phyloP scores from a whole-genome alignment of 2,329 filamentous ascomycete genomes.

The Alternaria consortialis region DNA sequence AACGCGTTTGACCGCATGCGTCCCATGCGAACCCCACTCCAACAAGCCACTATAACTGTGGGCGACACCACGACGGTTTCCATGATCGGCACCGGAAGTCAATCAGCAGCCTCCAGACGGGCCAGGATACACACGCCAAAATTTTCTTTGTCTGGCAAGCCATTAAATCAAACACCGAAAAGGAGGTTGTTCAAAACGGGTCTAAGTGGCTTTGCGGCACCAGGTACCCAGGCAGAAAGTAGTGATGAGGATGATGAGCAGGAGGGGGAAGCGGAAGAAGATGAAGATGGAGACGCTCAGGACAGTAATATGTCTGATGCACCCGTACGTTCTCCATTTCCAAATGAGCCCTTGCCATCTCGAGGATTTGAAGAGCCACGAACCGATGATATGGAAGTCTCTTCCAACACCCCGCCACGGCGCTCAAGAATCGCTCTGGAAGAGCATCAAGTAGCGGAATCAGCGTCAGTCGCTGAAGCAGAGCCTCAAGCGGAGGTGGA shows the following conservation, averaged over 20 bases:
- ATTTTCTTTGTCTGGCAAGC: slow-evolving; percentile 41
- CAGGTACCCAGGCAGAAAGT: slow-evolving; percentile 56
- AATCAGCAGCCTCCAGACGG: slow-evolving; percentile 58
- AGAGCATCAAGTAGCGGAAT: slow-evolving; percentile 8
- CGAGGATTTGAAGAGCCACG: slow-evolving; percentile 24
- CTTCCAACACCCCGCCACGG: slow-evolving; percentile 23
- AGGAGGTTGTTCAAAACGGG: slow-evolving; percentile 54
- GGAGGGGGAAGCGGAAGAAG: slow-evolving; percentile 19
- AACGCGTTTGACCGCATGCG: slow-evolving; percentile 73
- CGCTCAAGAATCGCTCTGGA: slow-evolving; percentile 7
- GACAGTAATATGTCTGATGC: slow-evolving; percentile 28
- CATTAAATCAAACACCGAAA: slow-evolving; percentile 40
- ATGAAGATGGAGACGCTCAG: slow-evolving; percentile 28
- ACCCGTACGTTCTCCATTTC: slow-evolving; percentile 27
- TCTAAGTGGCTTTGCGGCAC: slow-evolving; percentile 64
- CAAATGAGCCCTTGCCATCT: slow-evolving; percentile 14
- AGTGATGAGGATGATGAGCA: slow-evolving; percentile 39
- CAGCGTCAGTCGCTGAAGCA: slow-evolving; percentile 11
- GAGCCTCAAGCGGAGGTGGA: slow-evolving; percentile 13
- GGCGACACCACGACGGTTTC: slow-evolving; percentile 73
- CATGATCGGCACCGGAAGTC: slow-evolving; percentile 64
- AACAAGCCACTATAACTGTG: slow-evolving; percentile 78
- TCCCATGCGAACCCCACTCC: slow-evolving; percentile 67
- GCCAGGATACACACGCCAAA: slow-evolving; percentile 55
- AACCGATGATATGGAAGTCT: slow-evolving; percentile 26